These are phyloP conservation scores for Bidens hawaiensis DNA, from an alignment of 140 eudicot species.

Conservation along the genomic window DNA sequence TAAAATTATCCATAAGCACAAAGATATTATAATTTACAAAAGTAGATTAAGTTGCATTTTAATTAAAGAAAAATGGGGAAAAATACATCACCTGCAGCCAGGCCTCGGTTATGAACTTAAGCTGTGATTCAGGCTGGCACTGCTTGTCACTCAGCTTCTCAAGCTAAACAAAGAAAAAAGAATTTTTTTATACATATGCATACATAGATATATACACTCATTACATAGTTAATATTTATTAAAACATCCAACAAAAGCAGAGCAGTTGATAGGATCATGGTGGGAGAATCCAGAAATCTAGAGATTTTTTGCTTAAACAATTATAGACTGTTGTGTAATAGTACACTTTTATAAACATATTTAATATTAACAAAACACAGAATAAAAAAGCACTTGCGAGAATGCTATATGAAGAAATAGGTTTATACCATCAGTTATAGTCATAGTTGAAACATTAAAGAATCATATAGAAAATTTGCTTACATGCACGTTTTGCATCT, in stretches of 20 bases:
- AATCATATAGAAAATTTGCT: conserved; percentile 16
- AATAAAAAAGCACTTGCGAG: no score
- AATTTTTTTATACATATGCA: no score
- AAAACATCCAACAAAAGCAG: neutral
- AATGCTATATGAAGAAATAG: neutral
- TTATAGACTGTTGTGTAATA: no score
- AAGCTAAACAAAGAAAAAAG: no score
- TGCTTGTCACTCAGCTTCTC: no score
- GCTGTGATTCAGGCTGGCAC: no score
- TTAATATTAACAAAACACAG: no score
- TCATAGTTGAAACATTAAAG: neutral
- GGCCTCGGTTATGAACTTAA: conserved; percentile 90
- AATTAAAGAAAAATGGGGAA: neutral
- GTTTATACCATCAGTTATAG: neutral
- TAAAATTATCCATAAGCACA: neutral
- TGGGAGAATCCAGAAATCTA: neutral
- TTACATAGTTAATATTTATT: neutral
- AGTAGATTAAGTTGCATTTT: neutral
- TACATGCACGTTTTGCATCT: conserved; percentile 84
- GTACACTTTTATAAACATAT: no score
- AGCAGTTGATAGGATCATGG: neutral
- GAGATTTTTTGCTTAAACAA: no score
- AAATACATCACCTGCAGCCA: conserved; percentile 69
- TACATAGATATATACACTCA: neutral
- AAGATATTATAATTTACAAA: conserved; percentile 9